Conservation (phyloP, 495 filamentous ascomycete genomes). For the Margaritispora aquatica region DNA sequence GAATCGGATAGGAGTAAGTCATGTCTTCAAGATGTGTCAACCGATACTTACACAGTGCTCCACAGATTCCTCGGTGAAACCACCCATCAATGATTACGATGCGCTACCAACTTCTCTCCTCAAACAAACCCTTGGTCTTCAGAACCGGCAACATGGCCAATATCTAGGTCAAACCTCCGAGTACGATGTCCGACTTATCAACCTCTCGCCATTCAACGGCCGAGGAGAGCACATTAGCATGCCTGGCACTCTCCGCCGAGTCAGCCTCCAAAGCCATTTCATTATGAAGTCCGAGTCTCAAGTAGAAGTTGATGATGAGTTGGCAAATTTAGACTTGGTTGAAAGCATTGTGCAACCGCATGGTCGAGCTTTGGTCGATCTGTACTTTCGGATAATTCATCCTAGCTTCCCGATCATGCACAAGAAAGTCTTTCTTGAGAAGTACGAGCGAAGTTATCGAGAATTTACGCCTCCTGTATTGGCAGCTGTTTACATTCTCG, state of each 20-base stretch:
- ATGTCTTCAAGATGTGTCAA: background rate
- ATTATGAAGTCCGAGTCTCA: slow-evolving; percentile 63
- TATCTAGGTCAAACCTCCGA: slow-evolving; percentile 63
- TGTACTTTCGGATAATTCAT: slow-evolving; percentile 84
- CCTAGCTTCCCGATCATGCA: slow-evolving; percentile 86
- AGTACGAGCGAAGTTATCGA: slow-evolving; percentile 66
- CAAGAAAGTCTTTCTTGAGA: slow-evolving; percentile 80
- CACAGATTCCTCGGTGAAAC: slow-evolving; percentile 31
- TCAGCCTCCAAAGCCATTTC: slow-evolving; percentile 78
- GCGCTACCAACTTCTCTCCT: slow-evolving; percentile 46
- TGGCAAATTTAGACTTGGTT: slow-evolving; percentile 66
- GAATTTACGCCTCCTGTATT: slow-evolving; percentile 79
- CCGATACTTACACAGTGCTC: background rate
- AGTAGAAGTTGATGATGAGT: slow-evolving; percentile 50
- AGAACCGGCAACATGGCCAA: slow-evolving; percentile 53
- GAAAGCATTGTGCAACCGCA: slow-evolving; percentile 78
- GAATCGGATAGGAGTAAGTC: slow-evolving; percentile 8
- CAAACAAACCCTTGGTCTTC: slow-evolving; percentile 58
- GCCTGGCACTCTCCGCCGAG: slow-evolving; percentile 65
- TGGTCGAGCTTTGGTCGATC: slow-evolving; percentile 70
- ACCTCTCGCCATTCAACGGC: slow-evolving; percentile 63
- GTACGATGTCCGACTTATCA: slow-evolving; percentile 65
- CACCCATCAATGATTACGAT: slow-evolving; percentile 25
- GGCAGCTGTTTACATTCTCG: slow-evolving; percentile 82
- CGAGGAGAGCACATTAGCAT: slow-evolving; percentile 62